Evolutionary conservation across 345 rosid species (phyloP), one percentile per base, ranked within the genome.

Genomic region (Gynandropsis gynandra): DNA sequence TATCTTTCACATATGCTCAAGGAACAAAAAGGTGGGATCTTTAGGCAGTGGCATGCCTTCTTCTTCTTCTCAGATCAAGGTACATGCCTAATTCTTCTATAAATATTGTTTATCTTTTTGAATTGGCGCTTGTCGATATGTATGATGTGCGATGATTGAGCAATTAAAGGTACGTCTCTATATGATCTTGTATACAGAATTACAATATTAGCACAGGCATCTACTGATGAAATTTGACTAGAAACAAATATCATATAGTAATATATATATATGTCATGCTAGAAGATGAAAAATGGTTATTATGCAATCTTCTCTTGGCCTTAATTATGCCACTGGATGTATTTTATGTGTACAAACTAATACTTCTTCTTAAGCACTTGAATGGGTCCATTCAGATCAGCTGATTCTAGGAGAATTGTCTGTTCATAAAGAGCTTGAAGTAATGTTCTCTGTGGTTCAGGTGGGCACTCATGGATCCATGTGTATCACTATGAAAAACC

Each of bases 401-500:
- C 36, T 67, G 47, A 73, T 80, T 10, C 63, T 80, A 55, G 62
- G 27, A 16, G 76, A 75, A 52, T 37, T 76, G 67, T 74, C 92
- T 16, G 79, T 83, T 42, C 77, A 78, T 10, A 73, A 69, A 49
- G 75, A 78, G 48, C 68, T 62, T 39, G 84, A 78, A 58, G 56
- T 80, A 10, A 37, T 66, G 42, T 83, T 78, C 62, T 70, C 77
- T 35, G 44, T 65, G 60, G 76, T 78, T 61, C 69, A 69, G 64
- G 70, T 74, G 36, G 87, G 81, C 47, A 63, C 65, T 60, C 66
- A 70, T 66, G 35, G 18, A 44, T 61, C 79, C 10, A 71, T 67
- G 62, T 76, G 80, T 83, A 78, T 84, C 74, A 74, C 75, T 10
- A 83, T 80, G 11, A 70, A 56, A 58, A 84, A 84, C 66, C 94